Conservation (phyloP, 257 asterid species). For the Buddleja alternifolia region DNA sequence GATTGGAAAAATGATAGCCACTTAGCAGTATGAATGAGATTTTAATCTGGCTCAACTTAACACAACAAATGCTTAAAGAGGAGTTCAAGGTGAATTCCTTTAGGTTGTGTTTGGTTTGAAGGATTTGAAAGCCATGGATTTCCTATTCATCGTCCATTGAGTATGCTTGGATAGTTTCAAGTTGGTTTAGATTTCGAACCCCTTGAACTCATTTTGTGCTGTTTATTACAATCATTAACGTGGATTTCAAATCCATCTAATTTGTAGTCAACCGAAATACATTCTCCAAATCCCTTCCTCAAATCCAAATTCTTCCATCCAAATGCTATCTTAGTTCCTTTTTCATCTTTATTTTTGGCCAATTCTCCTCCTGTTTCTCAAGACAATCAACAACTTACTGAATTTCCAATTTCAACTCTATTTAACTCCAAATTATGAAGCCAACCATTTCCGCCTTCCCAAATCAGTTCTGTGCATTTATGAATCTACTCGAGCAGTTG, state of each 20-base stretch:
- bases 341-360: background rate
- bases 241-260: no score
- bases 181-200: no score
- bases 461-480: background rate
- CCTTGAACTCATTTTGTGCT: no score
- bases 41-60: background rate
- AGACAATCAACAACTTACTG: conserved; percentile 1
- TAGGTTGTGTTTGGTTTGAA: no score
- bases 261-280: no score
- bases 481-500: conserved; percentile 7
- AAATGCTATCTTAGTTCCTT: background rate
- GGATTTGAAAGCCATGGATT: no score
- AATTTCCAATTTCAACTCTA: background rate
- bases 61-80: background rate
- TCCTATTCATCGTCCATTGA: no score
- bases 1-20: background rate
- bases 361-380: conserved; percentile 16
- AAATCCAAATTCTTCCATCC: no score
- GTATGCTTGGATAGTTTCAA: no score
- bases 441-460: background rate
- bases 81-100: background rate
- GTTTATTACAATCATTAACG: no score
- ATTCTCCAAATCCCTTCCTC: no score
- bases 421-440: background rate
- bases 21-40: background rate